Base-by-base conservation (phyloP, 1,284 basidiomycete species). In the Polyporus tsugae region DNA sequence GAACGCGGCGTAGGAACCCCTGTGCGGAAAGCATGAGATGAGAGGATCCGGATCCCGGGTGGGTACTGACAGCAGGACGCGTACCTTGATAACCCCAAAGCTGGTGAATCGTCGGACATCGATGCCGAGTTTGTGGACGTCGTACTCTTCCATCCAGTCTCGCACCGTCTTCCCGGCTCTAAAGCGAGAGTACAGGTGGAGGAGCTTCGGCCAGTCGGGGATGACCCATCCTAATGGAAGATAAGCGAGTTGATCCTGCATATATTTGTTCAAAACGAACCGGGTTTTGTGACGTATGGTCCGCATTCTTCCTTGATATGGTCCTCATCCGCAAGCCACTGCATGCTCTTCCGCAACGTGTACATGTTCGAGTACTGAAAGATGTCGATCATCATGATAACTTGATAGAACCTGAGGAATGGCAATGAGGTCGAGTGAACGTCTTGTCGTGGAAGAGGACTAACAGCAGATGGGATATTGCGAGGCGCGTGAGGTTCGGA, bases 351-450 rank as follows among this genome's bases (percentile, higher is more conserved):
- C 60, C 92, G 89, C 42, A 97, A 84, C 0, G 94, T 95, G 78
- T 99, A 99, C 90, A 98, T 95, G 80, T 99, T 99, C n/a, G 94
- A 95, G 80, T 93, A 98, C 79, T 98, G 96, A 79, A 99, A 99
- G 62, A 98, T 94, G 81, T 99, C 97, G 65, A 96, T 91, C 74
- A 92, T 93, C 90, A 98, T 96, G 76, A 98, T 91, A 64, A 97
- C 96, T 82, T 97, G 95, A 78, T 99, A 98, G 78, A 95, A 98
- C 58, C 95, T 79, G 53, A 38, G 17, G 59, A 63, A 67, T 15
- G 29, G n/a, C n/a, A n/a, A 15, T 46, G 69, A 7, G 61, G 29
- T 36, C 33, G 29, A 29, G 4, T 10, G 11, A 2, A 9, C 22
- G 9, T 11, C 7, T 39, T 17, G 42, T 46, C 33, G 49, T 19